These are phyloP conservation scores for Brassica juncea DNA, from an alignment of 345 rosid genomes.

Conservation along the genomic window DNA sequence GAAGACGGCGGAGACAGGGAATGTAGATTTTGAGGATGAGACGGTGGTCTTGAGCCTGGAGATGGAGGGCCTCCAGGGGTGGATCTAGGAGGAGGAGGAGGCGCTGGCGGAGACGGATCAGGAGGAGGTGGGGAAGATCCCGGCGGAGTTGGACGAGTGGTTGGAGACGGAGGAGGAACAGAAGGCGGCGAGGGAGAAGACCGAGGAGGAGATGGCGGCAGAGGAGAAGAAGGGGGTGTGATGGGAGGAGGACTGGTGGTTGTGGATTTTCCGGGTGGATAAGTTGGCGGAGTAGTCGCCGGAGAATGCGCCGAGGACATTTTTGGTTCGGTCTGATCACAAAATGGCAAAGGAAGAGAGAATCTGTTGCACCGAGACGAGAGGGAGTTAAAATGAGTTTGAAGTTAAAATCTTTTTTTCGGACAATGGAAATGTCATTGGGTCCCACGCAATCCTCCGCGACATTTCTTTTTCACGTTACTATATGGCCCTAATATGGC, in stretches of 20 bases:
- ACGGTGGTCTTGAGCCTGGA: slow-evolving; percentile 13
- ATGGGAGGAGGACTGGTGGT: slow-evolving; percentile 41
- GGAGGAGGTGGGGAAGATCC: slow-evolving; percentile 22
- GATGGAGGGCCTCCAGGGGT: slow-evolving; percentile 34
- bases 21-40: slow-evolving; percentile 33
- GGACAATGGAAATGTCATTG: not conserved
- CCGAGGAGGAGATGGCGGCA: slow-evolving; percentile 6
- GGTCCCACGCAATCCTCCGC: not conserved
- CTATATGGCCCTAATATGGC: no score
- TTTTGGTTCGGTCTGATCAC: not conserved
- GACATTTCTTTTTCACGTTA: not conserved
- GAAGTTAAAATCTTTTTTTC: not conserved
- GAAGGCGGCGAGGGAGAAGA: slow-evolving; percentile 43
- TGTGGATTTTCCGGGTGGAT: slow-evolving; percentile 26
- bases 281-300: slow-evolving; percentile 38
- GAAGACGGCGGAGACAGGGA: slow-evolving; percentile 37
- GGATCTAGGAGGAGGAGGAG: no score
- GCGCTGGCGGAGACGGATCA: no score
- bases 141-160: slow-evolving; percentile 15
- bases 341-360: not conserved
- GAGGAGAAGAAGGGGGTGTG: slow-evolving; percentile 41
- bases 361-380: no score
- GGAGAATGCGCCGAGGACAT: not conserved
- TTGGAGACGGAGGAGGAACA: slow-evolving; percentile 28
- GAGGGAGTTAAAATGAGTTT: no score